Evolutionary conservation across 2,329 filamentous ascomycete species (phyloP).

Genomic region (Calonectria naviculata): DNA sequence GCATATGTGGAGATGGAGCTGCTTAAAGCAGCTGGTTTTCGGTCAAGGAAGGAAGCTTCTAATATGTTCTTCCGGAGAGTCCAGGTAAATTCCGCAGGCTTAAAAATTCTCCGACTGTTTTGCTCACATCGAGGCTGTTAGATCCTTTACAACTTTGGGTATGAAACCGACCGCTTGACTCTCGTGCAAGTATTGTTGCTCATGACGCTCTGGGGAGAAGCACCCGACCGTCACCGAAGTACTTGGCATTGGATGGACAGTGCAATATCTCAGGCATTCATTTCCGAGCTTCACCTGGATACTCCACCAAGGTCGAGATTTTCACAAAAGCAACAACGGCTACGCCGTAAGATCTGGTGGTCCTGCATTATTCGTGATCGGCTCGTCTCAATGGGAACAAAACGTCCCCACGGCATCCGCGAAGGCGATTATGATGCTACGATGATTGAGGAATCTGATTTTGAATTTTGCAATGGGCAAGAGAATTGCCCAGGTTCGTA

Average conservation of each 20-base stretch:
- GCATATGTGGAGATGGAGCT: conserved; percentile 85
- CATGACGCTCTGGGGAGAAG: conserved; percentile 98
- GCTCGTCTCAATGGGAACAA: conserved; percentile 90
- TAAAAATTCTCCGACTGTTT: background rate
- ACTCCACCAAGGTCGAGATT: conserved; percentile 66
- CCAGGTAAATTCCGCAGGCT: conserved; percentile 65
- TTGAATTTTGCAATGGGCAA: conserved; percentile 61
- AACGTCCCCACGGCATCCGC: conserved; percentile 89
- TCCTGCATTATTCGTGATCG: conserved; percentile 94
- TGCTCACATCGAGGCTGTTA: background rate
- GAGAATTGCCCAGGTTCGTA: background rate
- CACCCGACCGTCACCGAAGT: conserved; percentile 93
- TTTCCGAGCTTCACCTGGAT: conserved; percentile 89
- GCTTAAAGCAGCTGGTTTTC: conserved; percentile 79
- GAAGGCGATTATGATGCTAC: conserved; percentile 91
- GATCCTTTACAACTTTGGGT: conserved; percentile 93
- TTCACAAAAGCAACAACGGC: conserved; percentile 64
- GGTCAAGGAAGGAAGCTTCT: conserved; percentile 80
- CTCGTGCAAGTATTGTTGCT: conserved; percentile 90
- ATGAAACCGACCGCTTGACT: conserved; percentile 86
- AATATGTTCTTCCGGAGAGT: conserved; percentile 89
- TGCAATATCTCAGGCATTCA: conserved; percentile 89
- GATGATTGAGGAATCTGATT: conserved; percentile 85
- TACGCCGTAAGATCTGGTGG: conserved; percentile 98
- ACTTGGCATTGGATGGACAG: conserved; percentile 99